Evolutionary conservation across 2,329 filamentous ascomycete species (phyloP).

Genomic region (Pestalotiopsis sp.): DNA sequence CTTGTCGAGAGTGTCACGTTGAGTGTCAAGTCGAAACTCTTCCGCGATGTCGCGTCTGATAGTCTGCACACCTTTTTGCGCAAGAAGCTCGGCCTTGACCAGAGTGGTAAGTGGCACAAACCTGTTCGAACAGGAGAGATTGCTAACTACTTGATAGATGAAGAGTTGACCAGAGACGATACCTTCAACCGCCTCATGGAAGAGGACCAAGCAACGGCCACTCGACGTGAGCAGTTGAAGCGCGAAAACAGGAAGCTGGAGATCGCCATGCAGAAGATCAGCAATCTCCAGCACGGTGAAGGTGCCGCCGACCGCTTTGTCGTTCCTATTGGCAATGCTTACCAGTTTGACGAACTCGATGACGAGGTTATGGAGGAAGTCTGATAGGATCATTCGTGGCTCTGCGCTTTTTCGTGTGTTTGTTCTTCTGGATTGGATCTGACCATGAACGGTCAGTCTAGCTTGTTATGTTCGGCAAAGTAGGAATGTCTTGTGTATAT

Average conservation of each 20-base stretch:
- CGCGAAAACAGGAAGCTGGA: conserved; percentile 47
- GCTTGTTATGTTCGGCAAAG: not conserved
- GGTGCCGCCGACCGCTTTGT: not conserved
- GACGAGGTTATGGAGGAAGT: not conserved
- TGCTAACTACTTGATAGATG: conserved; percentile 16
- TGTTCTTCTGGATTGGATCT: not conserved
- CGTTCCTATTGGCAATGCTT: not conserved
- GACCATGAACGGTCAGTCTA: not conserved
- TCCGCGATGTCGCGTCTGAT: conserved; percentile 26
- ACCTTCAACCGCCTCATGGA: conserved; percentile 50
- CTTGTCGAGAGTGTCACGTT: conserved; percentile 58
- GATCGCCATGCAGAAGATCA: conserved; percentile 49
- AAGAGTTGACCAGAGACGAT: not conserved
- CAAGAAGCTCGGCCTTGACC: conserved; percentile 24
- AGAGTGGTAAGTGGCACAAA: conserved; percentile 25
- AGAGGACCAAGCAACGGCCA: conserved; percentile 47
- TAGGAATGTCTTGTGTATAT: not conserved
- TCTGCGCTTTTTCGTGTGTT: not conserved
- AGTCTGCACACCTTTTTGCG: conserved; percentile 29
- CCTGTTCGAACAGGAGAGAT: not conserved
- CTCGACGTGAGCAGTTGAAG: conserved; percentile 42
- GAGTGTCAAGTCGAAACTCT: conserved; percentile 31
- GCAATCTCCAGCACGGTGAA: conserved; percentile 37
- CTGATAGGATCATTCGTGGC: not conserved
- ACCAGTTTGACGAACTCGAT: not conserved